Evolutionary conservation across 2,329 filamentous ascomycete genomes (phyloP).

Genomic region (Penicillium sp.): DNA sequence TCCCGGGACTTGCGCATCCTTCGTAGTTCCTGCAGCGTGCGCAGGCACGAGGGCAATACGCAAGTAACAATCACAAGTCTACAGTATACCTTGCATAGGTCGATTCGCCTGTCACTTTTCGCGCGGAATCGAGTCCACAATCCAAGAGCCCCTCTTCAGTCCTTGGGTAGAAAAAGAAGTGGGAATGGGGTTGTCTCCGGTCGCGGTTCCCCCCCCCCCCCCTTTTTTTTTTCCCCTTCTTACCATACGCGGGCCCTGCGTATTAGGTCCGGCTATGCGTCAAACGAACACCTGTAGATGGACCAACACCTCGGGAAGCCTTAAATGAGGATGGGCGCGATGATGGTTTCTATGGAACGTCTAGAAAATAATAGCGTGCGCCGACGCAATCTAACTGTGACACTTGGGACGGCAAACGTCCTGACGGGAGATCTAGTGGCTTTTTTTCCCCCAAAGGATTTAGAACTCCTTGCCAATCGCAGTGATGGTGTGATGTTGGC

Average conservation of each 20-base stretch:
- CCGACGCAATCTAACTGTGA: constrained; percentile 1
- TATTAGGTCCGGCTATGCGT: background rate
- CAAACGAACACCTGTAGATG: background rate
- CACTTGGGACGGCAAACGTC: background rate
- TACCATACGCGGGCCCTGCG: background rate
- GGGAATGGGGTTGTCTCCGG: background rate
- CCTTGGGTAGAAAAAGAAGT: background rate
- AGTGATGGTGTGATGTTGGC: background rate
- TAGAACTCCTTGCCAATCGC: background rate
- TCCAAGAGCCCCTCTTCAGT: background rate
- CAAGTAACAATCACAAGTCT: too few relatives aligned
- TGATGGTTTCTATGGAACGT: constrained; percentile 3
- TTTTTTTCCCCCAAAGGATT: background rate
- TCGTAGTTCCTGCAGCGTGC: constrained; percentile 12
- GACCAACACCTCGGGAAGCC: constrained; percentile 4
- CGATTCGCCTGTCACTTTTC: too few relatives aligned
- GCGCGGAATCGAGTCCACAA: too few relatives aligned
- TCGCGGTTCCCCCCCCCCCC: background rate
- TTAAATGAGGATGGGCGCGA: constrained; percentile 8
- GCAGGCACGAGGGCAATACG: background rate
- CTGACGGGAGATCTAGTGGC: background rate
- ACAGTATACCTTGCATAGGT: too few relatives aligned
- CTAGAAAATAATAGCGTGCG: constrained; percentile 9
- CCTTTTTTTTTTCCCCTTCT: background rate
- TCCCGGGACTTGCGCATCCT: constrained; percentile 1